Evolutionary conservation across 371 early-diverging fungal species (phyloP), one percentile per base, ranked within the genome.

Genomic region (Smittium mucronatum): DNA sequence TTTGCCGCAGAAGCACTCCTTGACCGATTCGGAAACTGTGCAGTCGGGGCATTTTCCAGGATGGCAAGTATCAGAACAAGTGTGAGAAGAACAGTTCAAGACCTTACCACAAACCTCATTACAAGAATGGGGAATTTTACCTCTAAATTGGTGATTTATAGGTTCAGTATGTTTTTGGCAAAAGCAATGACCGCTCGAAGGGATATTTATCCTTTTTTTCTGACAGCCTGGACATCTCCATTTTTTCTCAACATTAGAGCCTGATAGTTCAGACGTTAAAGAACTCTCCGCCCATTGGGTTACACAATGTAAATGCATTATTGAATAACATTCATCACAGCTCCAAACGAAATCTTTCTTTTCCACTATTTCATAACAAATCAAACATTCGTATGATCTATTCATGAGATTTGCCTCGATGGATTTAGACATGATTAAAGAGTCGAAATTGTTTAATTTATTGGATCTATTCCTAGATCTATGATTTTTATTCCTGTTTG

Each of bases 211-310:
- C 32, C 82, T 83, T n/a, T 77, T 82, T 68, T 85, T 81, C 74
- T 94, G 95, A 77, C 97, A 96, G 2, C 95, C 95, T 11, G 97
- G 97, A 74, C 97, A 96, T 63, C 95, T 82, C 95, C 95, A 95
- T 31, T 78, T 73, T 30, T 67, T 66, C 5, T 59, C 31, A 1
- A 11, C 16, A 16, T 2, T 2, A 16, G 17, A n/a, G 32, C 2
- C 5, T 29, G 35, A 34, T 25, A 2, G 15, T 29, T 33, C 59
- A 30, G 21, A 26, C n/a, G 34, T 57, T 36, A 70, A 29, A 25
- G 89, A 87, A 75, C 82, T 82, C 16, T 73, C 81, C 2, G 88
- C 88, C 93, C 91, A 91, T 70, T 83, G 86, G 70, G 87, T 77
- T 36, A 90, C 80, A 76, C 92, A 92, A 21, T 81, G 76, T 36